Base-by-base conservation (phyloP, 2,329 filamentous ascomycete species). In the Epichloe bromicola region DNA sequence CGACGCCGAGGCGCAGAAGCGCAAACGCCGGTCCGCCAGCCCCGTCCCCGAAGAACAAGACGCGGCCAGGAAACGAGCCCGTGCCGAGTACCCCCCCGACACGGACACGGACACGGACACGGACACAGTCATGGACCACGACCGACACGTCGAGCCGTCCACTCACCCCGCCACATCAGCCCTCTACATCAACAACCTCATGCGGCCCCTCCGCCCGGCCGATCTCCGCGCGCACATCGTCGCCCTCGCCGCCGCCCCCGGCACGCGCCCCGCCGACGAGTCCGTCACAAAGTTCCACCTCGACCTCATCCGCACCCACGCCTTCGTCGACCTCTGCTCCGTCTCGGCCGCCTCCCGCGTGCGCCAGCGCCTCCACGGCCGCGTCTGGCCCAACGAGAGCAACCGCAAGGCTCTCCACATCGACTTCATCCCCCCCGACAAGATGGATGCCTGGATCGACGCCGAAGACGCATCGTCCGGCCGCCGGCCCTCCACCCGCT, bases 161-260 rank as follows among this genome's bases (percentile, higher is more conserved):
- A 67, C 83, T 37, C 86, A 93, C 64, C 77, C 80, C 20, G 82
- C 85, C 5, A 91, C 89, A 3, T 69, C 80, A 34, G 84, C 87
- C 15, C 72, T 97, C 45, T 97, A 96, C 69, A 93, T 97, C 59
- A 83, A 84, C 65, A 85, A 95, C 60, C 80, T 97, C 50, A 90
- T 94, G 80, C 83, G 91, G 45, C 90, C 93, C 10, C 73, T 97
- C 20, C 85, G 88, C 53, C 77, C 81, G 1, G 70, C 73, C 26
- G 72, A 74, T 17, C 76, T 97, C 1, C 80, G 79, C 59, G 74
- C 77, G 1, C 82, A 96, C 61, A 74, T 97, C 4, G 64, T 78
- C 42, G 70, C 76, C 6, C 76, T 96, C 40, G 87, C 88, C 2
- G 74, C 82, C 81, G 73, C 82, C 1, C 71, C 78, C 1, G 52